Base-by-base conservation (phyloP, 75 land plant genomes). In the Cryptomeria japonica region DNA sequence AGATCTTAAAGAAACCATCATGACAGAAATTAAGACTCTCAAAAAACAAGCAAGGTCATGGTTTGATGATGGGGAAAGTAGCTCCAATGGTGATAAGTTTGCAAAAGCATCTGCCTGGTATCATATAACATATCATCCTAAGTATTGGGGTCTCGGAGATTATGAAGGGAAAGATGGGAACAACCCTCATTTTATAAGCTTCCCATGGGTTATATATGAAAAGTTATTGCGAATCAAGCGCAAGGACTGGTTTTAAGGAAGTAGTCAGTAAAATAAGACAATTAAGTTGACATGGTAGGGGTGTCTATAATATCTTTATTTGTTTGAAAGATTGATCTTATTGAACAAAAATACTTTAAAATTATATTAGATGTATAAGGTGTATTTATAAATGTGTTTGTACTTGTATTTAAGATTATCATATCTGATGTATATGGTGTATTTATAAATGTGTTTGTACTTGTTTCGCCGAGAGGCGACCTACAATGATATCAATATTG, bases 31-130 rank as follows among this genome's bases (percentile, higher is more conserved):
- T 80, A 92, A 80, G 87, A 88, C 95, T 13, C 86, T 98, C 44
- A 89, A 84, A 76, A 93, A 94, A 85, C 97, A 98, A 86, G 95
- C 94, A 31, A 90, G 95, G 51, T 38, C 86, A 14, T 97, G 99
- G 97, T 95, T 97, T 88, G 87, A 92, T 0, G 91, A 87, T 32
- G 90, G 56, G 55, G 90, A 87, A 73, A 86, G 73, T 28, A 64
- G 86, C 41, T 61, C 68, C 58, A 85, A 88, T 1, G 88, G 84
- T 84, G 90, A 90, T 79, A 53, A 58, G 1, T 55, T 85, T 87
- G 95, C 94, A 76, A 97, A 93, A 87, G 99, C 99, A 31, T 98
- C 96, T 14, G 99, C 99, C 38, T 96, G 99, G 96, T 98, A 98
- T 88, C 88, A 97, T 90, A 99, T 97, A 19, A 97, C 99, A 0